Percentiles rank a stretch among this genome's conserved stretches.
phyloP scores from a whole-genome alignment of 306 rosid genomes.

The Begonia fuchsioides region DNA sequence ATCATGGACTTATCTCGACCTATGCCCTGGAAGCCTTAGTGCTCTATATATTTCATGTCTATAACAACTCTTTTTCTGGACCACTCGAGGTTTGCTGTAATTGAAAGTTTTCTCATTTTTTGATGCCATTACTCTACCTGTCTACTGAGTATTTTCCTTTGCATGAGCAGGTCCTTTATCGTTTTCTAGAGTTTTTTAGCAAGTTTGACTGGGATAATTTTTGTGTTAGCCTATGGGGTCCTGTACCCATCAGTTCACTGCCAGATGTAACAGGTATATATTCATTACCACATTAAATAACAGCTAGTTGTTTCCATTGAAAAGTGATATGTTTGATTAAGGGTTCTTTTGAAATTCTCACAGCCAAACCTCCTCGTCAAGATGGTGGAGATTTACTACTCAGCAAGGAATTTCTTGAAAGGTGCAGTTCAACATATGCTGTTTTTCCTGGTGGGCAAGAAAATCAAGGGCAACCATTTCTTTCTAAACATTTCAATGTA shows the following conservation, averaged over 20 bases:
- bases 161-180: slow-evolving; percentile 64
- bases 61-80: slow-evolving; percentile 86
- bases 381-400: slow-evolving; percentile 90
- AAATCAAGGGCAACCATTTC: slow-evolving; percentile 75
- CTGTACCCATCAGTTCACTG: slow-evolving; percentile 76
- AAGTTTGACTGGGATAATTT: slow-evolving; percentile 98
- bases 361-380: slow-evolving; percentile 94
- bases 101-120: slow-evolving; percentile 6
- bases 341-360: slow-evolving; percentile 6
- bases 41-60: slow-evolving; percentile 93
- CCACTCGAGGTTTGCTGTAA: slow-evolving; percentile 75
- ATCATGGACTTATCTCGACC: slow-evolving; percentile 97
- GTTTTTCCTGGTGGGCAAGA: slow-evolving; percentile 77
- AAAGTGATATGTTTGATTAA: neutral
- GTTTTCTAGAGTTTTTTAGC: slow-evolving; percentile 90
- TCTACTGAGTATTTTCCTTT: slow-evolving; percentile 11
- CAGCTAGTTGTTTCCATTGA: neutral
- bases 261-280: slow-evolving; percentile 87
- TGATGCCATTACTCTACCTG: slow-evolving; percentile 7
- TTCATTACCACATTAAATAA: neutral
- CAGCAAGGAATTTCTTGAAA: slow-evolving; percentile 63
- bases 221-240: slow-evolving; percentile 96
- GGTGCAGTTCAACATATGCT: slow-evolving; percentile 70
- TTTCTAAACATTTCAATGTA: slow-evolving; percentile 88
- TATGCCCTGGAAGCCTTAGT: slow-evolving; percentile 97